Evolutionary conservation across 2,329 filamentous ascomycete genomes (phyloP), one percentile per base, ranked within the genome.

Genomic region (Aspergillus sp.): DNA sequence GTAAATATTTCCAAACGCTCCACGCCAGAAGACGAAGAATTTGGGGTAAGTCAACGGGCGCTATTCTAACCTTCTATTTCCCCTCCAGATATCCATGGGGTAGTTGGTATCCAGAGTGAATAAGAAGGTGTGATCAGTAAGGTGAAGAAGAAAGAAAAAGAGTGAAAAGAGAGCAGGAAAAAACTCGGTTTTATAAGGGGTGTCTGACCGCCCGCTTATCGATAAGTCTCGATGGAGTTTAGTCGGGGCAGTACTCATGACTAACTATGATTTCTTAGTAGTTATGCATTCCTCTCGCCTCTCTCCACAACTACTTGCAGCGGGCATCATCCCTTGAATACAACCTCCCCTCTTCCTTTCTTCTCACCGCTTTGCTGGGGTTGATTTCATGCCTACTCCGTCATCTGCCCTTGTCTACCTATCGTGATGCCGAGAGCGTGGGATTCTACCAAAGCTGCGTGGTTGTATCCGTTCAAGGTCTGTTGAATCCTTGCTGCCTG

Each of bases 401-500:
- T 44, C 25, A 43, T 14, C 42, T 31, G 5, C 31, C 11, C 21
- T 43, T 21, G 21, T 17, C 29, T 45, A 20, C 7, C 21, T 4
- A 34, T 41, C 13, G 19, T 11, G 4, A 59, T 63, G 59, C 23
- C 58, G 38, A 60, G 55, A 47, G 25, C 61, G 29, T 62, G 58
- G 51, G 63, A 69, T 52, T 49, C 64, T 10, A 62, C 54, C 44
- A 65, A 65, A 51, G 72, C 74, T 48, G 71, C 72, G 17, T 79
- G 76, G 73, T 63, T 79, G 25, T 79, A 78, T 63, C 77, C 77
- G 34, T 48, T 80, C 38, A 72, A 73, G 63, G 77, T 78, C 64
- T 57, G 69, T 64, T 52, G 14, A 36, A n/a, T 44, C 42, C 31
- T 36, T 50, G 31, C 41, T 52, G 32, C 44, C 49, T 55, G 46